Evolutionary conservation across 441 rosid species (phyloP).

Genomic region (Pelargonium citronellum): DNA sequence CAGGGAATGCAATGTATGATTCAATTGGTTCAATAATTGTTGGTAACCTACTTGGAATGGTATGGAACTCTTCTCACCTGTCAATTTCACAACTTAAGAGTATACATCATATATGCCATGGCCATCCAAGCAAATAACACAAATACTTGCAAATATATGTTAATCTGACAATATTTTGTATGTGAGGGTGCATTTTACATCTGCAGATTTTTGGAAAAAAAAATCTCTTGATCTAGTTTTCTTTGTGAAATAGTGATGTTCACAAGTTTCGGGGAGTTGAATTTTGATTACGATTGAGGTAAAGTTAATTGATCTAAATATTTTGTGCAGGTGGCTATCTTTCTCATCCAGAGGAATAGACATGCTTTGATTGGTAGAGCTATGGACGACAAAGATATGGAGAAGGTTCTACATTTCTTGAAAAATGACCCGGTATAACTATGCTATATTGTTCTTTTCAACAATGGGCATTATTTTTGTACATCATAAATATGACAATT

Average conservation of each 20-base stretch:
- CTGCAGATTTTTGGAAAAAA: not conserved
- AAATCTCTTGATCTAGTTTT: not conserved
- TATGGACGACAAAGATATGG: slow-evolving; percentile 93
- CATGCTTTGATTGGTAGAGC: slow-evolving; percentile 99
- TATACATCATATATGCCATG: not conserved
- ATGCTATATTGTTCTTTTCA: slow-evolving; percentile 18
- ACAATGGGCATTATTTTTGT: not conserved
- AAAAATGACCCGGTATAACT: slow-evolving; percentile 77
- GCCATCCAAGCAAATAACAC: not conserved
- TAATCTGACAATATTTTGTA: not conserved
- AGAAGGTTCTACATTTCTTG: slow-evolving; percentile 76
- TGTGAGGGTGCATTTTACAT: not conserved
- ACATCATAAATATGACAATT: slow-evolving; percentile 8
- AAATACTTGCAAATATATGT: not conserved
- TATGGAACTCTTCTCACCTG: slow-evolving; percentile 22
- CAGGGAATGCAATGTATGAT: slow-evolving; percentile 94
- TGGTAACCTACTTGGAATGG: slow-evolving; percentile 96
- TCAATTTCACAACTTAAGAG: slow-evolving; percentile 1
- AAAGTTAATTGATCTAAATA: slow-evolving; percentile 10
- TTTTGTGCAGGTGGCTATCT: slow-evolving; percentile 73
- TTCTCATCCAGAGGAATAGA: slow-evolving; percentile 95
- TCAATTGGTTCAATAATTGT: slow-evolving; percentile 90
- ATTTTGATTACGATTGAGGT: not conserved
- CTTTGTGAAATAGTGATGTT: not conserved
- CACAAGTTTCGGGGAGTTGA: not conserved